Conservation (phyloP, 306 rosid species). For the Mucuna pruriens region DNA sequence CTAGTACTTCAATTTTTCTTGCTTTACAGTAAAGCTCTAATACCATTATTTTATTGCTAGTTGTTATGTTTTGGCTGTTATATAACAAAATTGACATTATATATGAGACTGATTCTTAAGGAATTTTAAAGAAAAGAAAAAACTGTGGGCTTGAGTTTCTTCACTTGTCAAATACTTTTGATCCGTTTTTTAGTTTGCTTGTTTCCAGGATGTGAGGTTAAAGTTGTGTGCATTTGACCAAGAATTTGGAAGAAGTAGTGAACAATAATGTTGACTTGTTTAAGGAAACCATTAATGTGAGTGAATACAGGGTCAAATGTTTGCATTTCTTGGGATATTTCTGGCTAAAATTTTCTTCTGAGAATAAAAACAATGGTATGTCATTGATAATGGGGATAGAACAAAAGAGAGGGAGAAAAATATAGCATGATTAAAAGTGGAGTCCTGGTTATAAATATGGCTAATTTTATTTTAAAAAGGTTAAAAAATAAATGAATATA, state of each 20-base stretch:
- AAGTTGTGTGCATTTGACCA: not conserved
- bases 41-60: not conserved
- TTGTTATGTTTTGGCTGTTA: not conserved
- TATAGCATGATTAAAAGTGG: too few relatives aligned
- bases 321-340: not conserved
- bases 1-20: not conserved
- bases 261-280: not conserved
- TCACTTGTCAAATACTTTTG: not conserved
- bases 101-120: not conserved
- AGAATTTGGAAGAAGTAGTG: not conserved
- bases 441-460: too few relatives aligned
- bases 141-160: constrained; percentile 10
- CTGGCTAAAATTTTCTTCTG: not conserved
- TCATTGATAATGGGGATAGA: too few relatives aligned
- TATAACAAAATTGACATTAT: not conserved
- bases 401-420: too few relatives aligned
- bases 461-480: too few relatives aligned
- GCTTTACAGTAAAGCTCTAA: not conserved
- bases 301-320: not conserved
- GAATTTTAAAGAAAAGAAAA: not conserved
- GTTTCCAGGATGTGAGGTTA: not conserved
- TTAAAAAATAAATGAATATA: too few relatives aligned
- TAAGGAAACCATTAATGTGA: not conserved
- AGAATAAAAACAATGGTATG: not conserved
- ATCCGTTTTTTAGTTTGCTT: not conserved